These are phyloP conservation scores for Pholiota adiposa DNA, from an alignment of 1,284 basidiomycete species.

Conservation along the genomic window DNA sequence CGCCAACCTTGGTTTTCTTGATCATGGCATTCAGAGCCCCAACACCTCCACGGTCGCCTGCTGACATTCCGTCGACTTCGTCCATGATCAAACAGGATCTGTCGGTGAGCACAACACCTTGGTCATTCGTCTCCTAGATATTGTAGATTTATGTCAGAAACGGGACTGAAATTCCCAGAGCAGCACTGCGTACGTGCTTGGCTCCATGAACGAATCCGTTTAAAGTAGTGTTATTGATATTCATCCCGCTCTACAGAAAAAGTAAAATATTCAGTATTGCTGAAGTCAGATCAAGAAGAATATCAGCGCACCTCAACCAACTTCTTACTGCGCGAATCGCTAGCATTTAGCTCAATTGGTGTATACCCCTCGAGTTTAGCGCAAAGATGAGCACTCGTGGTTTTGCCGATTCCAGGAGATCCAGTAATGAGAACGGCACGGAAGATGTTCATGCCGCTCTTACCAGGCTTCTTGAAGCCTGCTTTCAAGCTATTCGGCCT, in stretches of 20 bases:
- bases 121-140: constrained; percentile 61
- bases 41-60: constrained; percentile 95
- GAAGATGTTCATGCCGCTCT: constrained; percentile 85
- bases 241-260: constrained; percentile 71
- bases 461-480: constrained; percentile 94
- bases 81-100: constrained; percentile 96
- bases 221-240: constrained; percentile 86
- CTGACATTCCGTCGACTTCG: constrained; percentile 99
- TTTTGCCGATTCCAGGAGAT: constrained; percentile 97
- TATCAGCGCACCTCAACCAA: constrained; percentile 76
- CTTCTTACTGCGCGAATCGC: constrained; percentile 95
- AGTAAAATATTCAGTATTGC: neutral
- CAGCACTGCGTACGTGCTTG: constrained; percentile 47
- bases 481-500: constrained; percentile 78
- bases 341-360: constrained; percentile 95
- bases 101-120: constrained; percentile 76
- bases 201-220: constrained; percentile 83
- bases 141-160: neutral
- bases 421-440: constrained; percentile 92
- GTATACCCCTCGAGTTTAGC: constrained; percentile 90
- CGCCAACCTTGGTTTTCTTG: constrained; percentile 84
- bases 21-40: constrained; percentile 92
- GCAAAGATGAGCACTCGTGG: constrained; percentile 92
- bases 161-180: neutral
- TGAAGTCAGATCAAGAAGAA: neutral